phyloP scores from a whole-genome alignment of 2,329 filamentous ascomycete species.

The Diaporthe helianthi region DNA sequence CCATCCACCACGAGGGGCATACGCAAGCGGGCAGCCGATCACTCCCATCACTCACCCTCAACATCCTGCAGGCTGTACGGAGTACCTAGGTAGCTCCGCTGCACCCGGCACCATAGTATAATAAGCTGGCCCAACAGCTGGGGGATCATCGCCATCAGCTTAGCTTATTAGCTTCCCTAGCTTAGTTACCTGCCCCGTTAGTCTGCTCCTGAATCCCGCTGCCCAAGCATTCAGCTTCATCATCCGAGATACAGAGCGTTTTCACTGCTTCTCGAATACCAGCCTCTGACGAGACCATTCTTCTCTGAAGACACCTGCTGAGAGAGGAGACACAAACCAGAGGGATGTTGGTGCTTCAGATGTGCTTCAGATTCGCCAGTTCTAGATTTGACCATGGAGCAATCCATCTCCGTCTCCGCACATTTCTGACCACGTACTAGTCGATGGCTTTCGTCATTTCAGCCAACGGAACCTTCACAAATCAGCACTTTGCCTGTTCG shows the following conservation, averaged over 20 bases:
- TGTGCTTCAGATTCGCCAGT: background rate
- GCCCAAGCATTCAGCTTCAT: background rate
- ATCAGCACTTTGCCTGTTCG: slow-evolving; percentile 22
- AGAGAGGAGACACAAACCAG: too few species aligned
- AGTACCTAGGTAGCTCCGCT: background rate
- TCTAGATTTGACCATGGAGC: background rate
- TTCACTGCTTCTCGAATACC: too few species aligned
- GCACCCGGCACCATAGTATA: background rate
- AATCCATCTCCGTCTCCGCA: background rate
- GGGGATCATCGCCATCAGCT: slow-evolving; percentile 13
- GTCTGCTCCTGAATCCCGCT: background rate
- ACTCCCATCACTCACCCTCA: background rate
- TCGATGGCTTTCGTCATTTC: background rate
- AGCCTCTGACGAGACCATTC: too few species aligned
- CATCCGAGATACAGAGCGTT: too few species aligned
- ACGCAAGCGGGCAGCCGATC: slow-evolving; percentile 29
- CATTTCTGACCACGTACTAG: slow-evolving; percentile 16
- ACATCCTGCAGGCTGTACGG: too few species aligned
- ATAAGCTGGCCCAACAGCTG: background rate
- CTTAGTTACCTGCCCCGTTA: background rate
- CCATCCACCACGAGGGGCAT: slow-evolving; percentile 7
- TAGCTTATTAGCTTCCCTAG: slow-evolving; percentile 16
- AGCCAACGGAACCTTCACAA: slow-evolving; percentile 4
- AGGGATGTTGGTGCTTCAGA: too few species aligned
- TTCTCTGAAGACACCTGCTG: background rate